phyloP scores from a whole-genome alignment of 768 basidiomycete species.

The Coprinopsis cinerea region DNA sequence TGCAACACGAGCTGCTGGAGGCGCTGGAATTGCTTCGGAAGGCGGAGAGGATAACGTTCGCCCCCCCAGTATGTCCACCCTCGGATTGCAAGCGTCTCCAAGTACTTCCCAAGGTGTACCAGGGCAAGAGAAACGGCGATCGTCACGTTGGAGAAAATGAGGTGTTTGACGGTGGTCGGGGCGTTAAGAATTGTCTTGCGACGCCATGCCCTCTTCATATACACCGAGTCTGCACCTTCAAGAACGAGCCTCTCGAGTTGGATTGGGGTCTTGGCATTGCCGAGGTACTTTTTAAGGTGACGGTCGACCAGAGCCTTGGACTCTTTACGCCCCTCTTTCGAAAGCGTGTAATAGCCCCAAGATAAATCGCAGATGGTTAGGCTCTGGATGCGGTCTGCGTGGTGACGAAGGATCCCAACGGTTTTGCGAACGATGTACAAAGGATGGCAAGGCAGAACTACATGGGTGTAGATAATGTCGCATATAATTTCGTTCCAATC shows the following conservation, averaged over 20 bases:
- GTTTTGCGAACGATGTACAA: not conserved
- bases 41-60: no score
- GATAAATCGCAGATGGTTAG: not conserved
- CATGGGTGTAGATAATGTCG: not conserved
- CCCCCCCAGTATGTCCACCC: no score
- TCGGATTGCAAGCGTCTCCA: not conserved
- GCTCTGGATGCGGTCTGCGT: not conserved
- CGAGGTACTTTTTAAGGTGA: no score
- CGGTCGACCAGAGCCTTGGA: no score
- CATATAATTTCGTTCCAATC: not conserved
- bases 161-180: not conserved
- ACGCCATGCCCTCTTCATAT: no score
- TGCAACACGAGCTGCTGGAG: no score
- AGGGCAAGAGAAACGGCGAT: not conserved
- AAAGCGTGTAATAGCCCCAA: no score
- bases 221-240: no score
- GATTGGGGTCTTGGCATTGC: no score
- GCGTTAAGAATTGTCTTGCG: not conserved
- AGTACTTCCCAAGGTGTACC: not conserved
- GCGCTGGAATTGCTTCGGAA: no score
- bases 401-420: not conserved
- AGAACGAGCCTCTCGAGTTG: no score
- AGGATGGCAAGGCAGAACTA: not conserved
- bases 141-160: not conserved
- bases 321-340: no score